Base-by-base conservation (phyloP, 768 basidiomycete genomes). In the Leccinum longicurvipes region DNA sequence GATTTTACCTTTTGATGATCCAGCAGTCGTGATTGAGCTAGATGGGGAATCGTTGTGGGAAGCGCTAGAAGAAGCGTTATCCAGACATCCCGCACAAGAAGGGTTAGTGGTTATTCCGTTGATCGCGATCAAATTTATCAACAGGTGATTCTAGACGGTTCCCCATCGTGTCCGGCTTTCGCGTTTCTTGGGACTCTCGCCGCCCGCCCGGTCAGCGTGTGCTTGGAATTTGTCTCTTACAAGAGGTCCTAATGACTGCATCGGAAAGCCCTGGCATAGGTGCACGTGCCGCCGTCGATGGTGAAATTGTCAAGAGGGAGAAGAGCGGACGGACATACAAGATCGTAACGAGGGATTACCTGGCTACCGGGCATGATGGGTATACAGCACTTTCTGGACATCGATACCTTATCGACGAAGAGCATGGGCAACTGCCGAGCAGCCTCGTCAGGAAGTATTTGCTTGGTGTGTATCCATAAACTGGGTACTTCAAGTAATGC, bases 1-100 rank as follows among this genome's bases (percentile, higher is more conserved):
- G 66, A 93, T 95, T 21, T 71, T 96, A 27, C 93, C 93, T 0
- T 96, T 93, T 56, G 87, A 89, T 53, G 93, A 96, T 63, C 86
- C 92, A 3, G 75, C 87, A 19, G 80, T 97, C 6, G 91, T 93
- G 3, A 62, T 93, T 11, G 87, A 93, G 67, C 68, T 96, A 15
- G 83, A 91, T 60, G 93, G 93, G 2, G 77, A 80, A 60, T 76
- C 84, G 0, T 78, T 96, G 44, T 94, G 91, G 90, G 84, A 83
- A 39, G 84, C 86, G 0, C 60, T 96, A 31, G 93, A 97, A 65
- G 76, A 77, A 11, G 82, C 83, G 4, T 73, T 97, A 6, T 76
- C 74, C 56, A 89, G 80, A 50, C 94, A 88, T 83, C 93, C 93
- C 8, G 86, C 91, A 14, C 92, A 93, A 71, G 93, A 95, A 79